These are phyloP conservation scores for Phoma sp. DNA, from an alignment of 2,329 filamentous ascomycete genomes.

Conservation along the genomic window DNA sequence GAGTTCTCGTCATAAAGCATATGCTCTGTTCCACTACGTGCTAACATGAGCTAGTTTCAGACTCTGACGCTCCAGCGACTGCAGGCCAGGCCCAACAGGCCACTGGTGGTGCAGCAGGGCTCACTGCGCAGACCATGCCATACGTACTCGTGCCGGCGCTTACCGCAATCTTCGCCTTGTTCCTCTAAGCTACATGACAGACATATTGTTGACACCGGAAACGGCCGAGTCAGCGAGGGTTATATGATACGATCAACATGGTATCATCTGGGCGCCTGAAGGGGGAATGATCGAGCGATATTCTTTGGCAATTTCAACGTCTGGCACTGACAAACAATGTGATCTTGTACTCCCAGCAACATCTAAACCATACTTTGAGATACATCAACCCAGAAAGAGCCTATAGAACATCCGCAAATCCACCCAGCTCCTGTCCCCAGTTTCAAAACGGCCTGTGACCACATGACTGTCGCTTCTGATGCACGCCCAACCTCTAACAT, in stretches of 20 bases:
- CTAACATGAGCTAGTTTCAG: slow-evolving; percentile 1
- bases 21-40: not conserved
- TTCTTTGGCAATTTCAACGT: too few relatives aligned
- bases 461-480: too few relatives aligned
- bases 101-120: slow-evolving; percentile 17
- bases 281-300: too few relatives aligned
- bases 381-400: not conserved
- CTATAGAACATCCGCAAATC: not conserved
- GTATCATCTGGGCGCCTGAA: too few relatives aligned
- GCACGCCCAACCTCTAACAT: too few relatives aligned
- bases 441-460: too few relatives aligned
- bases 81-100: slow-evolving; percentile 8
- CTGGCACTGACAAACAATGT: too few relatives aligned
- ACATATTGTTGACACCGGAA: not conserved
- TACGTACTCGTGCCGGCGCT: slow-evolving; percentile 27
- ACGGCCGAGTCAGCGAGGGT: not conserved
- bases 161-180: slow-evolving; percentile 22
- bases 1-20: not conserved
- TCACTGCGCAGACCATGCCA: slow-evolving; percentile 24
- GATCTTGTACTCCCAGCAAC: too few relatives aligned
- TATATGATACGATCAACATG: not conserved
- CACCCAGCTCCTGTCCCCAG: too few relatives aligned
- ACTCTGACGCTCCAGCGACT: not conserved
- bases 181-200: slow-evolving; percentile 20
- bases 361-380: not conserved